phyloP scores from a whole-genome alignment of 2,329 filamentous ascomycete species.

The Scedosporium boydii region DNA sequence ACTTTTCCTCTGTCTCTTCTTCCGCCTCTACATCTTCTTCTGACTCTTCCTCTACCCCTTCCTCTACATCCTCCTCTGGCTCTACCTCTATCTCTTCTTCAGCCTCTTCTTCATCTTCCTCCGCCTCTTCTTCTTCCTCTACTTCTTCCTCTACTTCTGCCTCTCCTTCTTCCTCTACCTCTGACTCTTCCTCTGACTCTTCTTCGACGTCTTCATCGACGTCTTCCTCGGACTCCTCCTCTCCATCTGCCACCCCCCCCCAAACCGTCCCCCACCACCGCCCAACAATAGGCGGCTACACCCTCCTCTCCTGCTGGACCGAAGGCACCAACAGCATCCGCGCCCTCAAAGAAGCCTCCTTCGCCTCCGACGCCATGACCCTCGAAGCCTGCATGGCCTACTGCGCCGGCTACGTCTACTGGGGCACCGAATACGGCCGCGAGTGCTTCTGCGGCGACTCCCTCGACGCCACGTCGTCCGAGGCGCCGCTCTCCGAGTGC shows the following conservation, averaged over 20 bases:
- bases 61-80: no score
- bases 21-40: no score
- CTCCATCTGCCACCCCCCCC: slow-evolving; percentile 11
- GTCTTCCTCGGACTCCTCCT: background rate
- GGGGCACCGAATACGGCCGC: slow-evolving; percentile 27
- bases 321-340: slow-evolving; percentile 27
- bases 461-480: slow-evolving; percentile 19
- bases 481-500: slow-evolving; percentile 22
- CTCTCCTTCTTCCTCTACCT: no score
- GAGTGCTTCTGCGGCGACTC: slow-evolving; percentile 38
- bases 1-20: no score
- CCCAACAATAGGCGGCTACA: slow-evolving; percentile 31
- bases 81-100: no score
- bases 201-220: background rate
- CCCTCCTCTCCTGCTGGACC: slow-evolving; percentile 37
- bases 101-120: no score
- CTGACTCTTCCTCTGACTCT: no score
- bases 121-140: no score
- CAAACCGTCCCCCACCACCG: slow-evolving; percentile 23
- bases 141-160: no score
- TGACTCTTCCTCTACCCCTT: no score
- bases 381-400: slow-evolving; percentile 21
- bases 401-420: slow-evolving; percentile 21
- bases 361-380: slow-evolving; percentile 20
- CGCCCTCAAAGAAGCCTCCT: slow-evolving; percentile 18